These are phyloP conservation scores for Rubia peregrina DNA, from an alignment of 305 asterid genomes.

Conservation along the genomic window DNA sequence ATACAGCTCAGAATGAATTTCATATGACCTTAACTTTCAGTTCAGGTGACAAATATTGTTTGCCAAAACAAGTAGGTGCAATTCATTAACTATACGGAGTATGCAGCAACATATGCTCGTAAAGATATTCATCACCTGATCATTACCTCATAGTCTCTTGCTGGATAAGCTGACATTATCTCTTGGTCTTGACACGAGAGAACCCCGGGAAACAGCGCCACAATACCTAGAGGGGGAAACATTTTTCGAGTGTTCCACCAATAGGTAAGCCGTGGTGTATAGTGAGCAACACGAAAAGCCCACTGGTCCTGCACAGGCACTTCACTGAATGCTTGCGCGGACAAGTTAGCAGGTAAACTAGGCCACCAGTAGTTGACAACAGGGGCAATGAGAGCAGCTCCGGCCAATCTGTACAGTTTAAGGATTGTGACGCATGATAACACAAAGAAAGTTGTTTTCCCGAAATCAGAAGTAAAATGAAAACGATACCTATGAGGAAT, in stretches of 20 bases:
- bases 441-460: background rate
- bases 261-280: slow-evolving; percentile 34
- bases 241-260: slow-evolving; percentile 43
- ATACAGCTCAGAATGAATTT: too few relatives aligned
- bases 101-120: too few relatives aligned
- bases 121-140: background rate
- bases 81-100: too few relatives aligned
- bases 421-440: background rate
- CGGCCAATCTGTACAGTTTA: slow-evolving; percentile 29
- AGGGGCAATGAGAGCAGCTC: slow-evolving; percentile 38
- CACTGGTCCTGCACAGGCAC: slow-evolving; percentile 32
- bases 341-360: slow-evolving; percentile 32
- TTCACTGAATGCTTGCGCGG: slow-evolving; percentile 22
- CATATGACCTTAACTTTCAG: too few relatives aligned
- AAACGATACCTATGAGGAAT: slow-evolving; percentile 77
- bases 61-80: too few relatives aligned
- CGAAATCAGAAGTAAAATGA: background rate
- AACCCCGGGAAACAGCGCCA: slow-evolving; percentile 24
- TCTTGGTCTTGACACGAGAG: slow-evolving; percentile 54
- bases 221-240: slow-evolving; percentile 24
- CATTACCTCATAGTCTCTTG: slow-evolving; percentile 14
- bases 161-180: slow-evolving; percentile 21
- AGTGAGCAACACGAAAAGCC: slow-evolving; percentile 34
- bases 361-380: slow-evolving; percentile 40
- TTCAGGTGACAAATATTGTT: too few relatives aligned